These are phyloP conservation scores for Entomortierella parvispora DNA, from an alignment of 192 early-diverging fungal species.

Conservation along the genomic window DNA sequence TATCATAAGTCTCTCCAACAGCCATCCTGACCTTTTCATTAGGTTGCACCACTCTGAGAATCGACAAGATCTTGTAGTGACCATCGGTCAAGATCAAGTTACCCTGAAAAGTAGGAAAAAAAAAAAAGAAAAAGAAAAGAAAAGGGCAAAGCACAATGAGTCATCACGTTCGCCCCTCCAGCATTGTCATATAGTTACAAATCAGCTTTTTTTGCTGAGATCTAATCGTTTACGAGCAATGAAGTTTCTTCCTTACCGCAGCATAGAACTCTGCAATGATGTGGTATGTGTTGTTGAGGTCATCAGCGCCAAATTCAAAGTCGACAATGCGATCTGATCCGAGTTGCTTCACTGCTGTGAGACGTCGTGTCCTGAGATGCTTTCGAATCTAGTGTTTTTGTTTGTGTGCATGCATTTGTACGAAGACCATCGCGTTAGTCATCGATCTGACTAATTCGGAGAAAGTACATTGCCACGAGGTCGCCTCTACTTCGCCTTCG, in stretches of 20 bases:
- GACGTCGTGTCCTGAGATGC: slow-evolving; percentile 83
- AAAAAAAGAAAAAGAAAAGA: not conserved
- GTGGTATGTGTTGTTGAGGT: slow-evolving; percentile 69
- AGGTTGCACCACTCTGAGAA: slow-evolving; percentile 89
- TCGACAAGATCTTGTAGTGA: slow-evolving; percentile 83
- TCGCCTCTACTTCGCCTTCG: too few relatives aligned
- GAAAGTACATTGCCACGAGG: not conserved
- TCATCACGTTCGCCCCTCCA: not conserved
- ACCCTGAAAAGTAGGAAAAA: slow-evolving; percentile 64
- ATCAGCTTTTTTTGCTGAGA: not conserved
- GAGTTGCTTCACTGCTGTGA: slow-evolving; percentile 83
- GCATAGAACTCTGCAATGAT: slow-evolving; percentile 84
- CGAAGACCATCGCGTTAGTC: too few relatives aligned
- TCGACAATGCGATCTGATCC: slow-evolving; percentile 94
- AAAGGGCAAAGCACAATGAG: not conserved
- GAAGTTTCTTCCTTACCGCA: slow-evolving; percentile 56
- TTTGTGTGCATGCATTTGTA: too few relatives aligned
- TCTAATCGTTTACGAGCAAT: not conserved
- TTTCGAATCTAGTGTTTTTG: slow-evolving; percentile 77
- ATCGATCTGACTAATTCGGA: too few relatives aligned
- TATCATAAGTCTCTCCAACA: slow-evolving; percentile 86
- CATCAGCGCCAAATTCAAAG: slow-evolving; percentile 86
- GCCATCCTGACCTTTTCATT: slow-evolving; percentile 80
- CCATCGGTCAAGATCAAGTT: slow-evolving; percentile 96
- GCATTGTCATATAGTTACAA: not conserved